Conservation (phyloP, 345 rosid genomes). For the Triadica sebifera region DNA sequence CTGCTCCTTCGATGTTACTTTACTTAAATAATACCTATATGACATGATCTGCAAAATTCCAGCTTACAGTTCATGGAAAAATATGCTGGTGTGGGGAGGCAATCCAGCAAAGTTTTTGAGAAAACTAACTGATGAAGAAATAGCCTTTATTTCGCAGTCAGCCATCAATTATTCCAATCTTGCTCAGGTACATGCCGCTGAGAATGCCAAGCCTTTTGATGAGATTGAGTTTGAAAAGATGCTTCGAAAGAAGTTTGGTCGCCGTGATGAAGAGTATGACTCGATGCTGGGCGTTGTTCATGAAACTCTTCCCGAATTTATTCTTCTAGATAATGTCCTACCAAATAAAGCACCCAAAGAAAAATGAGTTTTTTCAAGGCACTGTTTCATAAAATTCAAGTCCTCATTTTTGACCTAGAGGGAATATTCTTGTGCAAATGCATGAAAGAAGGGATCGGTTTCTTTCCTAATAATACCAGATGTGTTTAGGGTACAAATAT, state of each 20-base stretch:
- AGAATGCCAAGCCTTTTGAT: slow-evolving; percentile 75
- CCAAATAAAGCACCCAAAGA: slow-evolving; percentile 53
- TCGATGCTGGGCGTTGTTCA: slow-evolving; percentile 81
- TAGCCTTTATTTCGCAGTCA: slow-evolving; percentile 65
- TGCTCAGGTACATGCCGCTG: slow-evolving; percentile 84
- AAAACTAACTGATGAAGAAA: slow-evolving; percentile 73
- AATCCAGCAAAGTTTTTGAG: slow-evolving; percentile 94
- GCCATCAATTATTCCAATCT: slow-evolving; percentile 81
- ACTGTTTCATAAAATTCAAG: slow-evolving; percentile 18
- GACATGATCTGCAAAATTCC: not conserved
- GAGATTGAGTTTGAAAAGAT: slow-evolving; percentile 88
- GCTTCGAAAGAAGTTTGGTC: slow-evolving; percentile 77
- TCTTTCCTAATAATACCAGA: slow-evolving; percentile 43
- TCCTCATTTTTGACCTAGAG: slow-evolving; percentile 28
- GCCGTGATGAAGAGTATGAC: slow-evolving; percentile 74
- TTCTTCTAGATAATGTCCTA: slow-evolving; percentile 64
- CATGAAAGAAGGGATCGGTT: slow-evolving; percentile 38
- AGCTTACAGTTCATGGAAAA: not conserved
- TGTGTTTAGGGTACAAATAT: slow-evolving; percentile 27
- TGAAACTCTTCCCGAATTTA: slow-evolving; percentile 76
- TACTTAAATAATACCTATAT: not conserved
- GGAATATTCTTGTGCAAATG: slow-evolving; percentile 31
- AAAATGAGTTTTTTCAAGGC: slow-evolving; percentile 45
- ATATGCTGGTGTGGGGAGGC: slow-evolving; percentile 87
- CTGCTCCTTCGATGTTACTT: not conserved